Conservation (phyloP, 1,139 yeast species). For the Candida dubliniensis region DNA sequence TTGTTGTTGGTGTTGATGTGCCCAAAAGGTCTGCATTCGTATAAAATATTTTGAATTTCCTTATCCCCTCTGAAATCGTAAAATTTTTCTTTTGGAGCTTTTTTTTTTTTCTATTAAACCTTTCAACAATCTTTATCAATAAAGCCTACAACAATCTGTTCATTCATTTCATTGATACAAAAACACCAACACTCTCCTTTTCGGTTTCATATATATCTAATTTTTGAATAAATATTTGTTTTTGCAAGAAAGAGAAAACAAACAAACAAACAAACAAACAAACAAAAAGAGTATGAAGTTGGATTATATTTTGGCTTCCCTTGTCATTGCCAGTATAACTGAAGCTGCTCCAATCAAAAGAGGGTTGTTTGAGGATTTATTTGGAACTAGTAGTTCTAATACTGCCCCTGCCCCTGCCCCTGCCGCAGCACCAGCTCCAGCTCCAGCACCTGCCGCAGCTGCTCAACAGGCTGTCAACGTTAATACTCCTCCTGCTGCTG, state of each 20-base stretch:
- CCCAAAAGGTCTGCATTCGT: too few relatives aligned
- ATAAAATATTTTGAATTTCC: background rate
- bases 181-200: background rate
- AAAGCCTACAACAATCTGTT: background rate
- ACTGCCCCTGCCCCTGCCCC: slow-evolving; percentile 8
- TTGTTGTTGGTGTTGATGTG: too few relatives aligned
- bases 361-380: slow-evolving; percentile 18
- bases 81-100: background rate
- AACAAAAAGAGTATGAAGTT: slow-evolving; percentile 12
- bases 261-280: background rate
- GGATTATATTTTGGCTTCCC: slow-evolving; percentile 9
- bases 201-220: background rate
- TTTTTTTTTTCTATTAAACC: background rate
- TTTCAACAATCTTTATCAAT: background rate
- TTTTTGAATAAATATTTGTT: background rate
- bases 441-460: slow-evolving; percentile 15
- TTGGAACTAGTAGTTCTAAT: slow-evolving; percentile 12
- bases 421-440: slow-evolving; percentile 9
- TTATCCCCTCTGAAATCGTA: background rate
- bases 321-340: slow-evolving; percentile 11
- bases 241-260: too few relatives aligned
- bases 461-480: too few relatives aligned
- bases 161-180: background rate
- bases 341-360: slow-evolving; percentile 18
- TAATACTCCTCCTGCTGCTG: slow-evolving; percentile 9